These are phyloP conservation scores for Cyclotella distinguenda DNA, from an alignment of 108 stramenopile species.

Conservation along the genomic window DNA sequence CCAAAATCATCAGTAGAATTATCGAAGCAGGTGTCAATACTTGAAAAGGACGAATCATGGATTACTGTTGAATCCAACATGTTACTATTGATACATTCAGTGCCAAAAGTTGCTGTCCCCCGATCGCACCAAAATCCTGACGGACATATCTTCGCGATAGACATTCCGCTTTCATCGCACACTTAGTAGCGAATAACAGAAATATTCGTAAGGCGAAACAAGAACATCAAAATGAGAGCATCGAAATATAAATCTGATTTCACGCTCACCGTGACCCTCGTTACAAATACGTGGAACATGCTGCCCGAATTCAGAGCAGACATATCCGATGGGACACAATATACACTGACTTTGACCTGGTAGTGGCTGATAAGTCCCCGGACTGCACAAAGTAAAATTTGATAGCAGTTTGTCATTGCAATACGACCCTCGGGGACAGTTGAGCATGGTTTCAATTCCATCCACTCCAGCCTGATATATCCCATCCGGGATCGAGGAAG, in stretches of 20 bases:
- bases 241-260: neutral
- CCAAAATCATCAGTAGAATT: slow-evolving; percentile 68
- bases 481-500: slow-evolving; percentile 6
- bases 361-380: slow-evolving; percentile 74
- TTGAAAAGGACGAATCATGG: slow-evolving; percentile 12
- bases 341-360: slow-evolving; percentile 53
- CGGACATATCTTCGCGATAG: slow-evolving; percentile 58
- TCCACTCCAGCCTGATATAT: slow-evolving; percentile 52
- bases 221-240: neutral
- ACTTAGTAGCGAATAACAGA: neutral
- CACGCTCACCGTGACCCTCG: slow-evolving; percentile 60
- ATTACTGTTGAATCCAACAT: neutral
- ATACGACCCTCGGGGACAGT: slow-evolving; percentile 50
- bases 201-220: neutral
- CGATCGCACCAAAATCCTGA: slow-evolving; percentile 60
- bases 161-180: slow-evolving; percentile 70
- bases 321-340: slow-evolving; percentile 73
- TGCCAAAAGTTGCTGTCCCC: slow-evolving; percentile 47
- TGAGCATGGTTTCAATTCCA: slow-evolving; percentile 46
- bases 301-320: slow-evolving; percentile 75
- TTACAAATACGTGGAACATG: slow-evolving; percentile 63
- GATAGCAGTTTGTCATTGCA: slow-evolving; percentile 24
- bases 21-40: slow-evolving; percentile 61
- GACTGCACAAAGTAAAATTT: slow-evolving; percentile 71
- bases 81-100: slow-evolving; percentile 28